Conservation (phyloP, 2,329 filamentous ascomycete genomes). For the Eutypa lata region DNA sequence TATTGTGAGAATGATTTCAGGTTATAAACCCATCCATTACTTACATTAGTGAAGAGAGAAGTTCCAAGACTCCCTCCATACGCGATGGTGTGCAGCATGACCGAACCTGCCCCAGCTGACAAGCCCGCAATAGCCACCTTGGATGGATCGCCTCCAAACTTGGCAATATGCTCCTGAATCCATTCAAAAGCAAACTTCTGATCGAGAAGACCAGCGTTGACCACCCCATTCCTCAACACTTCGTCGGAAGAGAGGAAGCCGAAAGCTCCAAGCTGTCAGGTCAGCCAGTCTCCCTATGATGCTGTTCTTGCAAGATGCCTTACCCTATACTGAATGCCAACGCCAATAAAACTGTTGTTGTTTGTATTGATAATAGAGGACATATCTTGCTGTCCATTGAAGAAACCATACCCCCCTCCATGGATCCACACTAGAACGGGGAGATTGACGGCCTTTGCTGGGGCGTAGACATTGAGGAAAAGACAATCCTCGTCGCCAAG, state of each 20-base stretch:
- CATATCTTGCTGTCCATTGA: constrained; percentile 1
- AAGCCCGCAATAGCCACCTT: constrained; percentile 54
- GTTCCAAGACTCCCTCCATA: constrained; percentile 38
- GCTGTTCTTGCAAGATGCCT: neutral
- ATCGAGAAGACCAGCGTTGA: constrained; percentile 4
- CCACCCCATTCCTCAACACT: neutral
- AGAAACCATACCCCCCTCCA: constrained; percentile 2
- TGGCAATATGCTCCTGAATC: constrained; percentile 48
- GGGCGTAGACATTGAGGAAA: constrained; percentile 4
- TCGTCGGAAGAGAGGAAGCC: constrained; percentile 3
- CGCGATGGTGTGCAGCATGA: constrained; percentile 43
- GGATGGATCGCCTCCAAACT: constrained; percentile 51
- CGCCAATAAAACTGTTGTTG: constrained; percentile 2
- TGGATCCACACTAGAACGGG: constrained; percentile 5
- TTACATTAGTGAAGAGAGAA: constrained; percentile 38
- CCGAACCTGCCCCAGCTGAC: constrained; percentile 50
- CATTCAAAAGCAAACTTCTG: constrained; percentile 38
- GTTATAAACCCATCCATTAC: constrained; percentile 7
- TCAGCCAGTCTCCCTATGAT: neutral
- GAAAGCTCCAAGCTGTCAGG: constrained; percentile 2
- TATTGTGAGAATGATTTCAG: neutral
- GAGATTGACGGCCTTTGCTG: neutral
- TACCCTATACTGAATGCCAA: constrained; percentile 4
- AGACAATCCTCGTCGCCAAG: constrained; percentile 2
- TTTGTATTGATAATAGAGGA: constrained; percentile 1